These are phyloP conservation scores for Wickerhamiella bombiphila DNA, from an alignment of 805 yeast genomes.

Conservation along the genomic window DNA sequence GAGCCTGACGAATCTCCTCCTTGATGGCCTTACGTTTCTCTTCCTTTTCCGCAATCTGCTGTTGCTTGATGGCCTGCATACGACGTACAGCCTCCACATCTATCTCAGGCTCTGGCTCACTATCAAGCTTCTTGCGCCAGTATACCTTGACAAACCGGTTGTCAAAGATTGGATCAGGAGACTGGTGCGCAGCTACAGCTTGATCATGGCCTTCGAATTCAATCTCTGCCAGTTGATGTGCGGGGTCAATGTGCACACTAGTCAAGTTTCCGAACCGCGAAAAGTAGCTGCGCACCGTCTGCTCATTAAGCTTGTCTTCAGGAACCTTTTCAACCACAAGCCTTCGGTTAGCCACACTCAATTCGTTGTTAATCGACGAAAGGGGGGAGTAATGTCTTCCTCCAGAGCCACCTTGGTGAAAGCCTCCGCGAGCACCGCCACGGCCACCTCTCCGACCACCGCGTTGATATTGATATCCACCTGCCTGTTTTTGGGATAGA, in stretches of 20 bases:
- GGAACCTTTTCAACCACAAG: slow-evolving; percentile 33
- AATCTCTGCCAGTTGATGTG: slow-evolving; percentile 26
- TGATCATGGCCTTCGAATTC: slow-evolving; percentile 26
- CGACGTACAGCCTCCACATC: slow-evolving; percentile 28
- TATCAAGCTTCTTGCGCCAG: slow-evolving; percentile 23
- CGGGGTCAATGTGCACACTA: slow-evolving; percentile 20
- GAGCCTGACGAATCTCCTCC: slow-evolving; percentile 22
- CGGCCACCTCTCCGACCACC: not conserved
- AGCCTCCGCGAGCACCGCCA: not conserved
- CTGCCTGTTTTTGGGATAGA: not conserved
- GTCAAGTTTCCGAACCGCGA: slow-evolving; percentile 29
- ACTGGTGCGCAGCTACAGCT: slow-evolving; percentile 31
- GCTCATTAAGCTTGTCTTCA: slow-evolving; percentile 27
- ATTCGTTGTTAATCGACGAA: slow-evolving; percentile 15
- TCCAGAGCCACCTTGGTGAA: slow-evolving; percentile 8
- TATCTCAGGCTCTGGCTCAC: slow-evolving; percentile 18
- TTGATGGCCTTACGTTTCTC: slow-evolving; percentile 24
- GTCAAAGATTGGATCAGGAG: slow-evolving; percentile 32
- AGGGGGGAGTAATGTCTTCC: slow-evolving; percentile 2
- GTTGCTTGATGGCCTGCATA: slow-evolving; percentile 29
- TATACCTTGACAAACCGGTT: slow-evolving; percentile 36
- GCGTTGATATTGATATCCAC: not conserved
- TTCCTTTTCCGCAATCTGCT: slow-evolving; percentile 28
- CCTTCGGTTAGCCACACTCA: slow-evolving; percentile 20
- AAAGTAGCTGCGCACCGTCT: slow-evolving; percentile 25